Conservation (phyloP, 768 basidiomycete genomes). For the Xanthoconium stramineum region DNA sequence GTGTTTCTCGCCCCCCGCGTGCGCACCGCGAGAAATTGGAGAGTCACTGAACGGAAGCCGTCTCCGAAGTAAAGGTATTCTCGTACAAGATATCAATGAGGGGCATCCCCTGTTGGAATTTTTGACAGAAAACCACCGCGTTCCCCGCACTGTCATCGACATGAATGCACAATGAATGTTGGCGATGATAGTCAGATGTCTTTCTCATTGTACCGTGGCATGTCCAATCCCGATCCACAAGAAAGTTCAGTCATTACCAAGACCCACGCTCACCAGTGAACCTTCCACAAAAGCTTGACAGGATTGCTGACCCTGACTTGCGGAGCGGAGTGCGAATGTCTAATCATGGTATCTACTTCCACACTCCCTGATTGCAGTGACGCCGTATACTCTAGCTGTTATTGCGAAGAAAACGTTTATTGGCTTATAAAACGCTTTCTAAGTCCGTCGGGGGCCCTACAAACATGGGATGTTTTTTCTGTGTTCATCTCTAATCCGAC, state of each 20-base stretch:
- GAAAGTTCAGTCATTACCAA: slow-evolving; percentile 9
- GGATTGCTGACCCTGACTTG: not conserved
- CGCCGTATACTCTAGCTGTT: slow-evolving; percentile 53
- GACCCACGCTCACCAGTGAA: not conserved
- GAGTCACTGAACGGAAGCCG: not conserved
- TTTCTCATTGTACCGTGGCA: not conserved
- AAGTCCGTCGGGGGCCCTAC: slow-evolving; percentile 22
- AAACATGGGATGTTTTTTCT: slow-evolving; percentile 48
- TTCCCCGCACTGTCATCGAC: not conserved
- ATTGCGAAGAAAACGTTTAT: slow-evolving; percentile 76
- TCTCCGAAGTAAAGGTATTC: slow-evolving; percentile 2
- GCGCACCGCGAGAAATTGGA: slow-evolving; percentile 4
- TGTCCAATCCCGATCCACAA: slow-evolving; percentile 9
- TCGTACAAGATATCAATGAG: not conserved
- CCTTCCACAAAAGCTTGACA: not conserved
- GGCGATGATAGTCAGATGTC: not conserved
- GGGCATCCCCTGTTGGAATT: not conserved
- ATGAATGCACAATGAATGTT: not conserved
- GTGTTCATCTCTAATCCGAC: slow-evolving; percentile 65
- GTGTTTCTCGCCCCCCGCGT: not conserved
- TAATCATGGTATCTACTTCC: slow-evolving; percentile 13
- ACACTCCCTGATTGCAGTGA: slow-evolving; percentile 24
- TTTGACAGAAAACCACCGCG: not conserved
- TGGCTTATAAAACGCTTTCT: slow-evolving; percentile 48
- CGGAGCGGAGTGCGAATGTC: slow-evolving; percentile 23